These are phyloP conservation scores for Plasmodium sp. DNA, from an alignment of 169 alveolate genomes.

Conservation along the genomic window DNA sequence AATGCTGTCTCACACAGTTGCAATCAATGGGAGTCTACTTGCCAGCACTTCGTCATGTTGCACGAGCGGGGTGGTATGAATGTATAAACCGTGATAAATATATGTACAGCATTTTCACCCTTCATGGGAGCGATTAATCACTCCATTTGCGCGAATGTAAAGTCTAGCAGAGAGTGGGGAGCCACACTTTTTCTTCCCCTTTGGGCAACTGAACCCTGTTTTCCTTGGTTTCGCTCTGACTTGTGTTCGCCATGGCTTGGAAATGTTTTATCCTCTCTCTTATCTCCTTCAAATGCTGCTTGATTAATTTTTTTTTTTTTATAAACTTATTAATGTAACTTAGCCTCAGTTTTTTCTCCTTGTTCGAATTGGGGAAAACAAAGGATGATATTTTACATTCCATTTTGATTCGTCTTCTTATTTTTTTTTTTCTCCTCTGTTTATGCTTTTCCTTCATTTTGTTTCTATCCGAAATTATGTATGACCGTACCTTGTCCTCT, in stretches of 20 bases:
- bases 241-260: not conserved
- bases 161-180: not conserved
- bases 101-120: not conserved
- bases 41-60: not conserved
- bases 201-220: not conserved
- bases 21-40: not conserved
- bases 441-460: conserved; percentile 25
- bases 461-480: conserved; percentile 23
- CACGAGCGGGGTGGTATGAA: not conserved
- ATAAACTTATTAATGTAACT: conserved; percentile 48
- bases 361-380: conserved; percentile 66
- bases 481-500: conserved; percentile 52
- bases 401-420: conserved; percentile 68
- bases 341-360: conserved; percentile 61
- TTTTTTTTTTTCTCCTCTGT: conserved; percentile 43
- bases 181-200: not conserved
- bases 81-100: not conserved
- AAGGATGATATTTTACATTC: conserved; percentile 53
- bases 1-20: not conserved
- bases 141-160: not conserved
- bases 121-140: not conserved
- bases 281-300: conserved; percentile 35
- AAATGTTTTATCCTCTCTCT: conserved; percentile 6
- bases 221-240: not conserved
- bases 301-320: conserved; percentile 36